Evolutionary conservation across 805 yeast genomes (phyloP).

Genomic region (Ogataea populi-albae): DNA sequence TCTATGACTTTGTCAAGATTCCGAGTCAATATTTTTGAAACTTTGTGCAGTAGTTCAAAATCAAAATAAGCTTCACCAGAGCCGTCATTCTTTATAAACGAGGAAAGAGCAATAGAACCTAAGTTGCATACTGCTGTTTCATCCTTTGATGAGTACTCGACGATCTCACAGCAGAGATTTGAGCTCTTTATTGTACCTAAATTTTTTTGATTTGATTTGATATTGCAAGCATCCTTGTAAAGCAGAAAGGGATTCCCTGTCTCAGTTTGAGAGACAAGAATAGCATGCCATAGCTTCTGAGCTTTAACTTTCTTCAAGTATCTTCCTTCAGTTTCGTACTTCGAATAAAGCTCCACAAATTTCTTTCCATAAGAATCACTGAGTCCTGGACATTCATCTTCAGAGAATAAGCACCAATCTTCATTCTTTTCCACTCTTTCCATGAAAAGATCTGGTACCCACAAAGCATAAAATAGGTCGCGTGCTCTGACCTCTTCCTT

Average conservation of each 20-base stretch:
- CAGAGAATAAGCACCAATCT: constrained; percentile 89
- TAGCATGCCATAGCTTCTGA: constrained; percentile 86
- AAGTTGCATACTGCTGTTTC: constrained; percentile 96
- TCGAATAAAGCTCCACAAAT: constrained; percentile 66
- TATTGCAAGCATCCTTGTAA: constrained; percentile 89
- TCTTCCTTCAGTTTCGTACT: constrained; percentile 69
- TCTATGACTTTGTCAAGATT: constrained; percentile 85
- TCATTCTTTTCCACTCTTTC: constrained; percentile 72
- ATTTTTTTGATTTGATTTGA: constrained; percentile 86
- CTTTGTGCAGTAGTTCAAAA: constrained; percentile 70
- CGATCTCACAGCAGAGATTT: constrained; percentile 90
- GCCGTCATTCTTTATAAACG: constrained; percentile 46
- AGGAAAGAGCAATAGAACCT: constrained; percentile 87
- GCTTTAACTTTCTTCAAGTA: constrained; percentile 71
- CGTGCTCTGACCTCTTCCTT: constrained; percentile 92
- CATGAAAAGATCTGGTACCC: constrained; percentile 97
- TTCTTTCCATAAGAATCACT: constrained; percentile 82
- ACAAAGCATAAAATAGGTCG: constrained; percentile 86
- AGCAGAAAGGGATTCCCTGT: constrained; percentile 96
- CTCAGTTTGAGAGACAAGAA: constrained; percentile 89
- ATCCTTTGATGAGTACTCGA: constrained; percentile 86
- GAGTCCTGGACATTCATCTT: constrained; percentile 84
- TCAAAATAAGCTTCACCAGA: constrained; percentile 55
- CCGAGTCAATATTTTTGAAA: constrained; percentile 71
- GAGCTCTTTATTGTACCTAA: constrained; percentile 91